Evolutionary conservation across 2,329 filamentous ascomycete species (phyloP), one percentile per base, ranked within the genome.

Genomic region (Septoria petroselini): DNA sequence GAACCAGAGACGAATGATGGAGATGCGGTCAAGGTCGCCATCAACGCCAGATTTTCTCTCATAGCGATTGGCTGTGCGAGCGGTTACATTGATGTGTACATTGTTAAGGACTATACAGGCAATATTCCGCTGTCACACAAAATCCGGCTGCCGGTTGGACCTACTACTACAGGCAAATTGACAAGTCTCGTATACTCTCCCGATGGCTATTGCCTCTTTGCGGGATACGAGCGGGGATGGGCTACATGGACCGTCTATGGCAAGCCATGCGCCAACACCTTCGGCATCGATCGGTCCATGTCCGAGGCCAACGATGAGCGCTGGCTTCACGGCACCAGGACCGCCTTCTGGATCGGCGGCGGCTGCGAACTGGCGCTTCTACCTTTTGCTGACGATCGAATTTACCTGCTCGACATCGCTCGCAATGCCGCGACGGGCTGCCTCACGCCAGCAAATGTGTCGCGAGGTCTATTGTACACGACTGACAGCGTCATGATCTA

Each of bases 241-340:
- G 86, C 88, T 3, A 91, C 84, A 39, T 98, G 91, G 91, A 97
- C 91, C 67, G 93, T 97, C 30, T 98, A 95, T 69, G 93, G 93
- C 27, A 96, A 95, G 68, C 79, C 85, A 2, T 85, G 90, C 11
- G 90, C 86, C 48, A 88, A 83, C 60, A 95, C 88, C 65, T 97
- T 97, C 66, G 77, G 79, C 5, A 77, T 81, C 9, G 87, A 95
- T 61, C 73, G 76, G 19, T 70, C 73, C 2, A 74, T 89, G 30
- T 82, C 84, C 2, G 72, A 78, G 41, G 71, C 73, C 5, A 91
- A 93, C 62, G 79, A 78, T 21, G 91, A 98, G 65, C 78, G 81
- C 37, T 97, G 91, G 89, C 76, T 97, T n/a, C 77, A 79, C 4
- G 88, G 91, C 3, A 77, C 95, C 18, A 78, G 76, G 15, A 82